Percentiles rank a stretch among this genome's conserved stretches.
These are phyloP conservation scores for Jamesozyma gamospora DNA, from an alignment of 805 yeast species.

Conservation along the genomic window DNA sequence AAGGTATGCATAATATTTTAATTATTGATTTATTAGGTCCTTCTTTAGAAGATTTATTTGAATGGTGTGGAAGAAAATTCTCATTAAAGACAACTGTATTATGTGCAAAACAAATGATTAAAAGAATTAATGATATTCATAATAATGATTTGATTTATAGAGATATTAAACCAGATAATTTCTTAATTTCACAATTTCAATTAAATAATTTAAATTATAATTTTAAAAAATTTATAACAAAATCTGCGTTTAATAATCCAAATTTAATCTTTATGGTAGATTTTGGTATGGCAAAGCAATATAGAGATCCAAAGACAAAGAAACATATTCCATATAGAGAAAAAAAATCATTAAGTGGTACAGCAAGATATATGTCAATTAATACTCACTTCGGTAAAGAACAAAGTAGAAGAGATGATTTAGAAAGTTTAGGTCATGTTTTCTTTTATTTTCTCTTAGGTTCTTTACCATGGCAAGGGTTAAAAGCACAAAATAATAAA, in stretches of 20 bases:
- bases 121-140: slow-evolving; percentile 78
- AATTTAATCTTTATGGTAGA: slow-evolving; percentile 84
- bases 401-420: slow-evolving; percentile 91
- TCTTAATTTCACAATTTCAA: slow-evolving; percentile 41
- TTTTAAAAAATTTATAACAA: slow-evolving; percentile 24
- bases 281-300: slow-evolving; percentile 98
- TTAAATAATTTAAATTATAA: slow-evolving; percentile 65
- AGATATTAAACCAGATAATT: slow-evolving; percentile 96
- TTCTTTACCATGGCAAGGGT: slow-evolving; percentile 96
- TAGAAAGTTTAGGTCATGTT: slow-evolving; percentile 94
- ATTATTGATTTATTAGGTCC: slow-evolving; percentile 95
- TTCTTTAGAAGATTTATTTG: slow-evolving; percentile 88
- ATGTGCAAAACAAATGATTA: slow-evolving; percentile 90
- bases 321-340: slow-evolving; percentile 95
- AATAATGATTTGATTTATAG: slow-evolving; percentile 85
- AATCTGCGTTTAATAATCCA: slow-evolving; percentile 38
- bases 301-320: slow-evolving; percentile 91
- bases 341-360: slow-evolving; percentile 89
- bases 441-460: slow-evolving; percentile 92
- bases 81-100: slow-evolving; percentile 82
- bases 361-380: slow-evolving; percentile 97
- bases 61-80: slow-evolving; percentile 95
- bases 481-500: slow-evolving; percentile 95
- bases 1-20: slow-evolving; percentile 89
- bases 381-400: slow-evolving; percentile 97